These are phyloP conservation scores for Inonotus hispidus DNA, from an alignment of 1,284 basidiomycete species.

Conservation along the genomic window DNA sequence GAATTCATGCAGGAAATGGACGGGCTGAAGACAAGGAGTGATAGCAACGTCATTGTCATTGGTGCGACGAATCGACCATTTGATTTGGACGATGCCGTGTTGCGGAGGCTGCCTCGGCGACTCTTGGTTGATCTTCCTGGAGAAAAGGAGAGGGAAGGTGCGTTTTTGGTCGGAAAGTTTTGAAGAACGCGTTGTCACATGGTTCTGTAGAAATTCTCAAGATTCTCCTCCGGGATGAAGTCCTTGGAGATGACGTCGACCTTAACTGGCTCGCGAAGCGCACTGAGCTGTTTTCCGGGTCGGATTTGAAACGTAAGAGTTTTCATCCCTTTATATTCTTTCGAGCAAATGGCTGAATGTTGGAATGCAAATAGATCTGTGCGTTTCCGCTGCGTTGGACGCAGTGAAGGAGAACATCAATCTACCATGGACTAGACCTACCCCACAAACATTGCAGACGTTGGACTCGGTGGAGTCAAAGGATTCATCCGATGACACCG, in stretches of 20 bases:
- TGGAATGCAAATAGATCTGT: constrained; percentile 58
- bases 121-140: constrained; percentile 83
- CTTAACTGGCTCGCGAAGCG: constrained; percentile 58
- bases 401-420: constrained; percentile 79
- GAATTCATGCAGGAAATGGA: constrained; percentile 99
- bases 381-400: constrained; percentile 84
- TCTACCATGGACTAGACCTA: constrained; percentile 60
- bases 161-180: constrained; percentile 21
- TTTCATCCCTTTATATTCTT: constrained; percentile 6
- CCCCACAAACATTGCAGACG: constrained; percentile 19
- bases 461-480: background rate
- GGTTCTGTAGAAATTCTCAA: constrained; percentile 67
- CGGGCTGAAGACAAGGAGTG: constrained; percentile 75
- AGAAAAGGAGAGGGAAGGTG: constrained; percentile 75
- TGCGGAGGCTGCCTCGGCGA: constrained; percentile 78
- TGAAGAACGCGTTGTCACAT: background rate
- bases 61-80: constrained; percentile 92
- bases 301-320: constrained; percentile 85
- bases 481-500: background rate
- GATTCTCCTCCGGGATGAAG: constrained; percentile 78
- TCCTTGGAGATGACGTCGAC: constrained; percentile 63
- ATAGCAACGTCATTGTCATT: constrained; percentile 86
- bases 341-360: constrained; percentile 18
- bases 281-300: constrained; percentile 86
- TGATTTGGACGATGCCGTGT: constrained; percentile 80